Base-by-base conservation (phyloP, 306 rosid species). In the Trifolium dubium region DNA sequence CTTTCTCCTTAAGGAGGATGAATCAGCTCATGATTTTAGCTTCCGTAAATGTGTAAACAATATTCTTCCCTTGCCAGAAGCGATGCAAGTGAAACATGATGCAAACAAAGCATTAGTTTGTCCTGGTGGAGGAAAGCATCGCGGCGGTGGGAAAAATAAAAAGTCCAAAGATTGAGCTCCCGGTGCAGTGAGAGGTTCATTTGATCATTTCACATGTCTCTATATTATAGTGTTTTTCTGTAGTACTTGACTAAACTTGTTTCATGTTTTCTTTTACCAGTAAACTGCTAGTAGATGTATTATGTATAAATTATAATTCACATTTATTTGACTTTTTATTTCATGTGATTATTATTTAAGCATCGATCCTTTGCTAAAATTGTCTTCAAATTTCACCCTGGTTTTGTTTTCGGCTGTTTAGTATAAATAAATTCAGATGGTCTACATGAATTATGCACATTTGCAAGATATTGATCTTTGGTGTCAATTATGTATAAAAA, bases 11-110 rank as follows among this genome's bases (percentile, higher is more conserved):
- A 84, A 93, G 79, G 85, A 81, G 64, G 93, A 93, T 74, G 87
- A 60, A 35, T 82, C 89, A 5, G 67, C 53, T 10, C 96, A 93
- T 74, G 97, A 93, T 72, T 93, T 93, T 69, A 89, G 98, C 88
- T 93, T 91, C 83, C 83, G 98, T 32, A 93, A 91, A 85, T 93
- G 97, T 39, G 93, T 91, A 43, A 87, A 93, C 81, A 86, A 69
- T 35, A 91, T 93, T 43, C 87, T 85, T 69, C 93, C 96, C 46
- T 76, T 93, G 86, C 98, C 98, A 3, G 92, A 86, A 59, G 87
- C 80, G 66, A 83, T 93, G 96, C 89, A 83, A 59, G 14, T 77
- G 64, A 82, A 81, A 64, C 18, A 68, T 34, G 88, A 81, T n/a
- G 91, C 70, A 23, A 86, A 89, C 81, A 85, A 18, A 79, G 83